Conservation (phyloP, 225 moss, liverwort and hornwort species). For the Marchantia polymorpha region DNA sequence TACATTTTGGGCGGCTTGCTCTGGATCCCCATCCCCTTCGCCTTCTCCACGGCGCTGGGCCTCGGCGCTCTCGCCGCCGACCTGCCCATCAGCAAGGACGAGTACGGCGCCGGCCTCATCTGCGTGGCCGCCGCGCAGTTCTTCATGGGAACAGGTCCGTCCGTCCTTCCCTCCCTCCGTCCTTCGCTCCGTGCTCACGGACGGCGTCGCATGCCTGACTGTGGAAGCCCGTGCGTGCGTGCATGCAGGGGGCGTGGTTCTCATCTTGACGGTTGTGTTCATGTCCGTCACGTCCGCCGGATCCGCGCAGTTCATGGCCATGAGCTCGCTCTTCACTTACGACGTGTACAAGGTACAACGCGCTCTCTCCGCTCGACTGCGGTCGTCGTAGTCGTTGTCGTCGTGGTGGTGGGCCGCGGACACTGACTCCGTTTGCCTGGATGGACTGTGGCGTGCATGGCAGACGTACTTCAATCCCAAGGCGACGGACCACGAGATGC, state of each 20-base stretch:
- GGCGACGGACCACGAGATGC: constrained; percentile 1
- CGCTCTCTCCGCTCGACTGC: neutral
- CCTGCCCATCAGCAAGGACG: constrained; percentile 29
- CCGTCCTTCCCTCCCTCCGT: neutral
- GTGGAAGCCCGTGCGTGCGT: neutral
- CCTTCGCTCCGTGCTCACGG: neutral
- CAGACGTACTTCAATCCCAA: constrained; percentile 13
- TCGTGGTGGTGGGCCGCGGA: too few relatives aligned
- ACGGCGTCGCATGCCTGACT: neutral
- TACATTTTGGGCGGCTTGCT: constrained; percentile 34
- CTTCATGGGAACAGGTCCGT: constrained; percentile 32
- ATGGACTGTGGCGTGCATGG: too few relatives aligned
- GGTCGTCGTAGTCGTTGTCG: too few relatives aligned
- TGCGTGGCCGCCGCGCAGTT: constrained; percentile 36
- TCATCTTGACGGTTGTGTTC: constrained; percentile 28
- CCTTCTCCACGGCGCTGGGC: constrained; percentile 33
- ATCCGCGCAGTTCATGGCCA: constrained; percentile 37
- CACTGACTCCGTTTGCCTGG: too few relatives aligned
- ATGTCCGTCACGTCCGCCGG: constrained; percentile 42
- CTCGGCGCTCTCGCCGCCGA: constrained; percentile 28
- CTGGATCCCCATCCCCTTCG: constrained; percentile 36
- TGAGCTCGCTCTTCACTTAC: constrained; percentile 41
- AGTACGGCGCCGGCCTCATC: constrained; percentile 28
- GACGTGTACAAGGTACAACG: constrained; percentile 35
- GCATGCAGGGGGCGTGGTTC: constrained; percentile 32